Percentiles rank a stretch among this genome's conserved stretches.
These are phyloP conservation scores for bread wheat (Triticum aestivum) DNA, from an alignment of 176 grass and related monocot genomes.

Conservation along the genomic window DNA sequence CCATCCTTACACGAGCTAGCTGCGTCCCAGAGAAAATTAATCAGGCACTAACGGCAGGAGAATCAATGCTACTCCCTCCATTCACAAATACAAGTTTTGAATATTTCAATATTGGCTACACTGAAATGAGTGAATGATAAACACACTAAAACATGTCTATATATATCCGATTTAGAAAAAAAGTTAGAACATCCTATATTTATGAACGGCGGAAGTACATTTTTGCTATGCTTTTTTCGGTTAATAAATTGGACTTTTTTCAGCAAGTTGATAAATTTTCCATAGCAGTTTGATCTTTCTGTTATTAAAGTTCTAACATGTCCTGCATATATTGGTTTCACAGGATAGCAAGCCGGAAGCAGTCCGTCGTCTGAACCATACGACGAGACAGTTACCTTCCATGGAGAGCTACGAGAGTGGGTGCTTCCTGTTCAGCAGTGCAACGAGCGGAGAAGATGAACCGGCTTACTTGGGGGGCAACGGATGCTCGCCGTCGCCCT, in stretches of 20 bases:
- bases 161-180: too few relatives aligned
- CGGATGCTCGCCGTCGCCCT: slow-evolving; percentile 35
- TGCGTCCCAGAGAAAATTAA: background rate
- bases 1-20: background rate
- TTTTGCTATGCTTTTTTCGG: too few relatives aligned
- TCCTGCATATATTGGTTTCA: background rate
- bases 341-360: slow-evolving; percentile 41
- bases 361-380: slow-evolving; percentile 7
- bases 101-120: too few relatives aligned
- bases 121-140: too few relatives aligned
- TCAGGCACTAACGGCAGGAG: too few relatives aligned
- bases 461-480: slow-evolving; percentile 1
- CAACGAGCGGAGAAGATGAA: background rate
- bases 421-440: slow-evolving; percentile 13
- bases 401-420: slow-evolving; percentile 25
- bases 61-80: background rate
- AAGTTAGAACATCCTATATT: too few relatives aligned
- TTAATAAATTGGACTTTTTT: too few relatives aligned
- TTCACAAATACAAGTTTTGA: too few relatives aligned
- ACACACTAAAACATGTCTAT: too few relatives aligned
- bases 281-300: background rate
- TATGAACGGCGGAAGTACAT: too few relatives aligned
- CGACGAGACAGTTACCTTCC: slow-evolving; percentile 15
- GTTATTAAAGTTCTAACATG: slow-evolving; percentile 1
- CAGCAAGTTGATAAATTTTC: too few relatives aligned